These are phyloP conservation scores for Zygotorulaspora sp. DNA, from an alignment of 805 yeast species.

Conservation along the genomic window DNA sequence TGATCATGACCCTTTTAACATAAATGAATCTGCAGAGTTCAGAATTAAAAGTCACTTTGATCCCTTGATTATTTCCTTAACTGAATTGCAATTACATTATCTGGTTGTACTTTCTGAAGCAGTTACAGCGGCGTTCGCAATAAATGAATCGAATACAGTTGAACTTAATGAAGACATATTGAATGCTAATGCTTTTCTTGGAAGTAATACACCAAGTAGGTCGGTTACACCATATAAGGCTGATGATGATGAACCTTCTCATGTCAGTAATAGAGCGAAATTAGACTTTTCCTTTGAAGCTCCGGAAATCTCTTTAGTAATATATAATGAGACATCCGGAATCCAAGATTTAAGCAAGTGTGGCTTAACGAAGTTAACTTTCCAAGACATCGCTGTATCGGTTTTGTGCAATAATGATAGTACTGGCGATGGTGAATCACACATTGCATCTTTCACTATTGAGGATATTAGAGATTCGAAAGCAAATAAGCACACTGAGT, in stretches of 20 bases:
- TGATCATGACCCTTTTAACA: constrained; percentile 45
- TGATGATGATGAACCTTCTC: constrained; percentile 3
- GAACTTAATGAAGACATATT: constrained; percentile 62
- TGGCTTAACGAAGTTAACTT: constrained; percentile 52
- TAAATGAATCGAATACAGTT: constrained; percentile 42
- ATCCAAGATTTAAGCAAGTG: constrained; percentile 36
- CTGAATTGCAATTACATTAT: constrained; percentile 67
- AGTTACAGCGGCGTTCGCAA: constrained; percentile 50
- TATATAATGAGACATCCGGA: constrained; percentile 50
- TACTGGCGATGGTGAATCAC: constrained; percentile 54
- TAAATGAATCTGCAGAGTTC: constrained; percentile 43
- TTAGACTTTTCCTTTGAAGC: constrained; percentile 48
- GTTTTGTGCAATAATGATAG: constrained; percentile 51
- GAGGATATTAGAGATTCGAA: constrained; percentile 62
- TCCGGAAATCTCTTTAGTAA: constrained; percentile 59
- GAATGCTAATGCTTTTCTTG: constrained; percentile 52
- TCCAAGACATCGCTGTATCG: constrained; percentile 52
- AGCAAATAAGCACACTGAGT: constrained; percentile 69
- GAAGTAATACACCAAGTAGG: constrained; percentile 16
- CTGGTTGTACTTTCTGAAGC: constrained; percentile 52
- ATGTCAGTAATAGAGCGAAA: constrained; percentile 7
- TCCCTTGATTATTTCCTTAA: constrained; percentile 50
- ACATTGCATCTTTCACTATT: constrained; percentile 68
- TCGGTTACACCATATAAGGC: constrained; percentile 7
- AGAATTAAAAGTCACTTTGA: constrained; percentile 54